Conservation (phyloP, 495 filamentous ascomycete genomes). For the Podospora bellae-mahoneyi region DNA sequence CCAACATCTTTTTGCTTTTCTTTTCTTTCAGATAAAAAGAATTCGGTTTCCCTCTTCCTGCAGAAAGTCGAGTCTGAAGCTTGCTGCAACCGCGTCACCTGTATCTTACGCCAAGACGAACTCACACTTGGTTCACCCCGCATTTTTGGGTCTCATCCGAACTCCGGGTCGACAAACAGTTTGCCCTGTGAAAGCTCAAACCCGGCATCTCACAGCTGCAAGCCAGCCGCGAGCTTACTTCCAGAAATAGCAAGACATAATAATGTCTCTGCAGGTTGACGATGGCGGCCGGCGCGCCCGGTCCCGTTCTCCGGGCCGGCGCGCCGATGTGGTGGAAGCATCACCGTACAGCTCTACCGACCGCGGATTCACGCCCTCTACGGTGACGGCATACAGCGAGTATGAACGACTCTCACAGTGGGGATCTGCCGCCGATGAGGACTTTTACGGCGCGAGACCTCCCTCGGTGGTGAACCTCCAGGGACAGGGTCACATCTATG, state of each 20-base stretch:
- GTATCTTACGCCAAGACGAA: not conserved
- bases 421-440: constrained; percentile 30
- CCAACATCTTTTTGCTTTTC: not conserved
- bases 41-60: not conserved
- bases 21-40: not conserved
- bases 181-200: constrained; percentile 3
- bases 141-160: constrained; percentile 1
- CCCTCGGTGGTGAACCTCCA: not conserved
- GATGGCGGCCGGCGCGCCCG: constrained; percentile 58
- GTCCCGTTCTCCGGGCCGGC: constrained; percentile 56
- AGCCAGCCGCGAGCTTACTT: not conserved
- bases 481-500: constrained; percentile 20
- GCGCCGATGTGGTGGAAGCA: constrained; percentile 40
- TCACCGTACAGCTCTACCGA: constrained; percentile 46
- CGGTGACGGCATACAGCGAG: constrained; percentile 33
- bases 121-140: not conserved
- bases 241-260: not conserved
- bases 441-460: constrained; percentile 23
- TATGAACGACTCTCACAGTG: constrained; percentile 35
- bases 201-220: not conserved
- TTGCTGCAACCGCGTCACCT: not conserved
- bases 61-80: not conserved
- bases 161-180: not conserved
- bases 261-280: constrained; percentile 54
- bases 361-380: constrained; percentile 31